These are phyloP conservation scores for Phaseolus lunatus DNA, from an alignment of 306 rosid genomes.

Conservation along the genomic window DNA sequence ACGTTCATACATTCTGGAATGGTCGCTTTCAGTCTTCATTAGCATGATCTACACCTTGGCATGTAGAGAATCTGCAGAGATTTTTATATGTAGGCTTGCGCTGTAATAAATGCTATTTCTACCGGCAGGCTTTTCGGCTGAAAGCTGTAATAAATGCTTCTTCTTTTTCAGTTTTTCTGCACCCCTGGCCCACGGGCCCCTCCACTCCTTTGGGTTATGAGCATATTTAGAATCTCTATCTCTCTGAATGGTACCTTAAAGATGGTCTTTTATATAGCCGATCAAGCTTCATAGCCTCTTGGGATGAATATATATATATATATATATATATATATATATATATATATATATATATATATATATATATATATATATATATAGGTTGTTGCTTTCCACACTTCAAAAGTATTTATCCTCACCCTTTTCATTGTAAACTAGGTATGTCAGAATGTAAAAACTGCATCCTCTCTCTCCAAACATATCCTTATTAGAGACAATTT, in stretches of 20 bases:
- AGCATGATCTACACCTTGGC: conserved; percentile 35
- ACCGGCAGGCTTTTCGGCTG: conserved; percentile 10
- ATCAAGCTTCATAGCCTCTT: conserved; percentile 15
- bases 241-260: not conserved
- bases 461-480: too few species aligned
- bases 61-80: conserved; percentile 22
- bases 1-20: not conserved
- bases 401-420: too few species aligned
- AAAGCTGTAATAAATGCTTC: conserved; percentile 20
- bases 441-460: too few species aligned
- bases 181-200: conserved; percentile 29
- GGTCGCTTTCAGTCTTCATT: conserved; percentile 37
- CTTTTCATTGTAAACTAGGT: too few species aligned
- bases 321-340: too few species aligned
- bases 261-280: not conserved
- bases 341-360: too few species aligned
- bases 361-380: too few species aligned
- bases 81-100: too few species aligned
- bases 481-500: too few species aligned
- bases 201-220: conserved; percentile 14
- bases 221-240: not conserved
- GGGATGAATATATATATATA: too few species aligned
- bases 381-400: too few species aligned
- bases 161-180: conserved; percentile 43
- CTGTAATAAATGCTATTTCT: conserved; percentile 30